Percentiles rank a stretch among this genome's conserved stretches.
phyloP scores from a whole-genome alignment of 1,139 yeast genomes.

The Kurtzmaniella quercitrusa region DNA sequence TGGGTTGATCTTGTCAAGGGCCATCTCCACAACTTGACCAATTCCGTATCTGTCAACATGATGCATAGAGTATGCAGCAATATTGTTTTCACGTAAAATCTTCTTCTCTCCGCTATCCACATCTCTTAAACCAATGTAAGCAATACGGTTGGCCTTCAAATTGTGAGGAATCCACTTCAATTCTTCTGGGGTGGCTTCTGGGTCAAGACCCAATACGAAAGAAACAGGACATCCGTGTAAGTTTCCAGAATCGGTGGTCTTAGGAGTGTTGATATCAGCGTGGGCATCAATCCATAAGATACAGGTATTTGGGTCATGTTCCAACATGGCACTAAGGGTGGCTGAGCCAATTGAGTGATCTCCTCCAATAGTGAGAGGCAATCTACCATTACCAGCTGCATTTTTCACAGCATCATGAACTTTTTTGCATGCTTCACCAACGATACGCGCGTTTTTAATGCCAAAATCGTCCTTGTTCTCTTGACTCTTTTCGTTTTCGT shows the following conservation, averaged over 20 bases:
- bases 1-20: constrained; percentile 75
- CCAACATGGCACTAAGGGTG: constrained; percentile 80
- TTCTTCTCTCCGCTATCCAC: constrained; percentile 83
- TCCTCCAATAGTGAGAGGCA: constrained; percentile 90
- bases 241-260: constrained; percentile 82
- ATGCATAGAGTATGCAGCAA: constrained; percentile 91
- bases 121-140: constrained; percentile 92
- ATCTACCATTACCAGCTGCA: constrained; percentile 46
- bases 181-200: constrained; percentile 62
- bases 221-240: constrained; percentile 96
- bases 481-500: constrained; percentile 33
- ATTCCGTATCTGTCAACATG: constrained; percentile 94
- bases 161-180: constrained; percentile 76
- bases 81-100: constrained; percentile 65
- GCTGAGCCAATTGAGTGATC: constrained; percentile 97
- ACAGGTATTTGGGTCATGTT: constrained; percentile 81
- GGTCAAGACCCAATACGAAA: constrained; percentile 75
- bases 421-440: constrained; percentile 64
- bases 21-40: constrained; percentile 89
- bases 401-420: constrained; percentile 60
- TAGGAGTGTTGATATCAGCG: constrained; percentile 94
- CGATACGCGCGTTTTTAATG: constrained; percentile 75
- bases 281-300: constrained; percentile 97
- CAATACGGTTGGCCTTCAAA: constrained; percentile 67
- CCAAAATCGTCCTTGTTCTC: constrained; percentile 37